These are phyloP conservation scores for Fusarium sp. DNA, from an alignment of 2,329 filamentous ascomycete species.

Conservation along the genomic window DNA sequence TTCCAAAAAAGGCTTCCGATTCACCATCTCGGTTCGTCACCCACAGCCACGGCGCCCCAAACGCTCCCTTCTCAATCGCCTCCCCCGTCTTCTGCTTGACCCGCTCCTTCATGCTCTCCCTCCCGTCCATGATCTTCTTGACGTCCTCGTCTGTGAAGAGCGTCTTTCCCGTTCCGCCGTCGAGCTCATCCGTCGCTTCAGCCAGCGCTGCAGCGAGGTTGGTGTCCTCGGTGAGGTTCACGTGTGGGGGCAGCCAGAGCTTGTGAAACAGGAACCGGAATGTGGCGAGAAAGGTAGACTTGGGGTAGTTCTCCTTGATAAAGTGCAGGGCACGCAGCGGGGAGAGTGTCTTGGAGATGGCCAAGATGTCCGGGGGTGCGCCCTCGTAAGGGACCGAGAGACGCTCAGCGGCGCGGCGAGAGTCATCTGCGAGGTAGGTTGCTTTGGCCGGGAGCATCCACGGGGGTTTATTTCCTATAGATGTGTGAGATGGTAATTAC, in stretches of 20 bases:
- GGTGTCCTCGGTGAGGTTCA: constrained; percentile 72
- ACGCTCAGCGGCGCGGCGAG: constrained; percentile 56
- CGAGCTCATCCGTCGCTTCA: constrained; percentile 49
- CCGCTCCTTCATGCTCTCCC: constrained; percentile 60
- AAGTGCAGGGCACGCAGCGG: constrained; percentile 78
- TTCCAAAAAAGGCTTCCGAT: constrained; percentile 82
- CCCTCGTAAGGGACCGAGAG: constrained; percentile 57
- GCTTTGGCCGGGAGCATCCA: constrained; percentile 81
- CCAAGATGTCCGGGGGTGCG: constrained; percentile 62
- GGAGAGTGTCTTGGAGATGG: constrained; percentile 61
- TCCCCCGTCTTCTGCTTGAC: constrained; percentile 73
- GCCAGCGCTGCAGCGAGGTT: constrained; percentile 61
- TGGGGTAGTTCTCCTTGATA: constrained; percentile 73
- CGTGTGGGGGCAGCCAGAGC: constrained; percentile 74
- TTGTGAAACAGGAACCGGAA: constrained; percentile 70
- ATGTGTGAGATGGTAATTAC: constrained; percentile 15
- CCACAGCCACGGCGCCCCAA: constrained; percentile 84
- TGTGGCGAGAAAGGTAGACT: constrained; percentile 65
- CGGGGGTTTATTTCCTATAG: constrained; percentile 80
- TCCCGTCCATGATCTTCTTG: constrained; percentile 68
- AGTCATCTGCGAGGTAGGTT: constrained; percentile 65
- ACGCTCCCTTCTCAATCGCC: constrained; percentile 77
- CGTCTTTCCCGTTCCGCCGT: constrained; percentile 38
- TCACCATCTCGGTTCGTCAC: constrained; percentile 72
- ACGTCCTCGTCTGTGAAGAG: constrained; percentile 70